Evolutionary conservation across 768 basidiomycete genomes (phyloP).

Genomic region (Russula brevipes): DNA sequence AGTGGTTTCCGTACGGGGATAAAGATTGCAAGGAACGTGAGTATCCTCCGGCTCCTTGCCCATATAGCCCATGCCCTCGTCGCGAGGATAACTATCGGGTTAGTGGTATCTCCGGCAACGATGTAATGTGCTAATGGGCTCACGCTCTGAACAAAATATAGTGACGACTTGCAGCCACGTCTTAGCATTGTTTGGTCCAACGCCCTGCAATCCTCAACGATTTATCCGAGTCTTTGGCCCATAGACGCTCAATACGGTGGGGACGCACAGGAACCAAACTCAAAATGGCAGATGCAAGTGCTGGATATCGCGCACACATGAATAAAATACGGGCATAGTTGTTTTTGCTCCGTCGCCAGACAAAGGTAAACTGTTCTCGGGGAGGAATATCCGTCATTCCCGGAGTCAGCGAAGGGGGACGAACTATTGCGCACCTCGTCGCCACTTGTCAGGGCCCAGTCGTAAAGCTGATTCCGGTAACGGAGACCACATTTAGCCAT

Average conservation of each 20-base stretch:
- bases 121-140: neutral
- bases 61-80: conserved; percentile 32
- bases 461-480: neutral
- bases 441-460: conserved; percentile 8
- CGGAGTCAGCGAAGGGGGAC: neutral
- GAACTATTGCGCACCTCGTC: conserved; percentile 5
- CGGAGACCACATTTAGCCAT: no score
- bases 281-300: neutral
- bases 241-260: no score
- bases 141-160: conserved; percentile 12
- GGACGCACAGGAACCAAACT: neutral
- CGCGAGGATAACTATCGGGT: conserved; percentile 27
- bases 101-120: neutral
- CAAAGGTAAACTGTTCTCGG: conserved; percentile 1
- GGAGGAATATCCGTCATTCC: neutral
- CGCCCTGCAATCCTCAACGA: no score
- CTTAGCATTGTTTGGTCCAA: no score
- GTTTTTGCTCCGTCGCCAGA: conserved; percentile 5
- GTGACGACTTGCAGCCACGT: neutral
- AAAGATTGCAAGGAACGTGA: neutral
- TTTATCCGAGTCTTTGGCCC: no score
- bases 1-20: neutral
- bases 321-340: conserved; percentile 5
- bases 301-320: conserved; percentile 11
- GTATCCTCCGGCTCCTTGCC: conserved; percentile 25